Evolutionary conservation across 306 rosid species (phyloP).

Genomic region (Fragaria iinumae): DNA sequence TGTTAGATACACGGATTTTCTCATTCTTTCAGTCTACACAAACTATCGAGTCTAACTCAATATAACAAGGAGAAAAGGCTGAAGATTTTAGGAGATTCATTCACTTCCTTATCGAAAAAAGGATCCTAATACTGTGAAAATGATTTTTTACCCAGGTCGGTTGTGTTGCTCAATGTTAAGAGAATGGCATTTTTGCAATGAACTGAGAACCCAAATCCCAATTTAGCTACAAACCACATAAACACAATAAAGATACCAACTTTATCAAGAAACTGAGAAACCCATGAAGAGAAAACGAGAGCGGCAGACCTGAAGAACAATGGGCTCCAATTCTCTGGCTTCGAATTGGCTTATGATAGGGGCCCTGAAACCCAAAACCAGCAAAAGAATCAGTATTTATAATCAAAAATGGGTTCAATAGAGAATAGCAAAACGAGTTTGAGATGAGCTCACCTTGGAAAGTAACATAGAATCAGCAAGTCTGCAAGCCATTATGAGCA

Average conservation of each 20-base stretch:
- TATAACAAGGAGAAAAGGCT: neutral
- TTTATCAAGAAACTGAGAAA: neutral
- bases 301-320: constrained; percentile 47
- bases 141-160: neutral
- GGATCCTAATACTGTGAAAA: neutral
- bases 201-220: constrained; percentile 3
- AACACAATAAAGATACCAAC: neutral
- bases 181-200: neutral
- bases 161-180: neutral
- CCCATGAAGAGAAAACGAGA: neutral
- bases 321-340: constrained; percentile 38
- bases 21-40: neutral
- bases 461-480: constrained; percentile 61
- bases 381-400: neutral
- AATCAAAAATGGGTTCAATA: neutral
- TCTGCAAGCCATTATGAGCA: constrained; percentile 62
- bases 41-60: neutral
- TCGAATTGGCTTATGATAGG: constrained; percentile 47
- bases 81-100: neutral
- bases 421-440: neutral
- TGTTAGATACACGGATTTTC: neutral
- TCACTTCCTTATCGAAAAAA: neutral
- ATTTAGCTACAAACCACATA: neutral
- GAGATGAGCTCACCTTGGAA: constrained; percentile 39
- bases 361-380: constrained; percentile 45